Percentiles rank a stretch among this genome's conserved stretches.
phyloP scores from a whole-genome alignment of 139 green algal species.

The Coccomyxa sp. region DNA sequence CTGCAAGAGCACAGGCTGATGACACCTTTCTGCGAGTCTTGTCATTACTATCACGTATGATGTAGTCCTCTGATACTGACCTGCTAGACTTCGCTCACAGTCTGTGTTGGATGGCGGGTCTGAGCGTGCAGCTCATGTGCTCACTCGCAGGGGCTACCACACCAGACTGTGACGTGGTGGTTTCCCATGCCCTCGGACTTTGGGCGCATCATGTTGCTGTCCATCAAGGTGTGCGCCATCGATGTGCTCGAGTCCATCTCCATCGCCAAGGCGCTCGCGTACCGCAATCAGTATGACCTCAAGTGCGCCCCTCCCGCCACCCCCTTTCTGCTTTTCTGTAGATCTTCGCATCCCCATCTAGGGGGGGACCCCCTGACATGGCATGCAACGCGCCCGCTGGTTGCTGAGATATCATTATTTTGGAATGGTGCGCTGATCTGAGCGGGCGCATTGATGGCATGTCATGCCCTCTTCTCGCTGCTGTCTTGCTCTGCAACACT shows the following conservation, averaged over 20 bases:
- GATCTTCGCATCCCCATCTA: too few relatives aligned
- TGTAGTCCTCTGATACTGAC: too few relatives aligned
- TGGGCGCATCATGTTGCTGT: constrained; percentile 8
- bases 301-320: constrained; percentile 3
- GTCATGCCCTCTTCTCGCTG: too few relatives aligned
- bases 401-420: not conserved
- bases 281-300: constrained; percentile 78
- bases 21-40: too few relatives aligned
- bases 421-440: too few relatives aligned
- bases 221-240: constrained; percentile 58
- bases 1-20: too few relatives aligned
- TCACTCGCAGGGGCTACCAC: constrained; percentile 31
- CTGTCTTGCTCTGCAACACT: too few relatives aligned
- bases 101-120: too few relatives aligned
- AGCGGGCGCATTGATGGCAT: too few relatives aligned
- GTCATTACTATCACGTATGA: too few relatives aligned
- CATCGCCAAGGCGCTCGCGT: constrained; percentile 78
- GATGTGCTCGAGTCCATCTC: constrained; percentile 78
- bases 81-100: too few relatives aligned
- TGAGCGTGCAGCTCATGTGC: not conserved
- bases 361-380: not conserved
- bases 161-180: constrained; percentile 32
- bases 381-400: not conserved
- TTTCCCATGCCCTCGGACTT: constrained; percentile 32
- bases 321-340: not conserved